Evolutionary conservation across 2,329 filamentous ascomycete genomes (phyloP).

Genomic region (Pseudogymnoascus sp.): DNA sequence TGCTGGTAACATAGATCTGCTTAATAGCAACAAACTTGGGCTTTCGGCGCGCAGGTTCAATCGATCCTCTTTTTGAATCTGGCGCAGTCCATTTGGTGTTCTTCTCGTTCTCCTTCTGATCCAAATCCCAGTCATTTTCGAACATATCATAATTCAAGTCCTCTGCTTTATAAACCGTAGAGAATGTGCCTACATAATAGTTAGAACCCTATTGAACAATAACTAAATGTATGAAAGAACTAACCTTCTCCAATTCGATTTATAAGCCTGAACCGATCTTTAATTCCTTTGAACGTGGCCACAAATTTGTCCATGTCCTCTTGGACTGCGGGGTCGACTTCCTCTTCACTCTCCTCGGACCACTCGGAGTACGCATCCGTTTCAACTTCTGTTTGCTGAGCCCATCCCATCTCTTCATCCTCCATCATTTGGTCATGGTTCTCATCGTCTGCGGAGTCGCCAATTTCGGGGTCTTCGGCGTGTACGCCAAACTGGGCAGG

Average conservation of each 20-base stretch:
- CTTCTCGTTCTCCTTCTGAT: slow-evolving; percentile 53
- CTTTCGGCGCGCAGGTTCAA: slow-evolving; percentile 35
- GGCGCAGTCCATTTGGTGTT: slow-evolving; percentile 62
- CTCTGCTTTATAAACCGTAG: slow-evolving; percentile 97
- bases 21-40: slow-evolving; percentile 91
- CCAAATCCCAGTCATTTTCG: slow-evolving; percentile 79
- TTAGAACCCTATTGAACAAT: slow-evolving; percentile 14
- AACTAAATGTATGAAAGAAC: slow-evolving; percentile 13
- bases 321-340: slow-evolving; percentile 60
- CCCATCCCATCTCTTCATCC: slow-evolving; percentile 17
- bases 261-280: slow-evolving; percentile 76
- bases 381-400: slow-evolving; percentile 18
- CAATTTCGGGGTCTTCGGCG: slow-evolving; percentile 1
- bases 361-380: slow-evolving; percentile 37
- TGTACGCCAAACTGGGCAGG: slow-evolving; percentile 2
- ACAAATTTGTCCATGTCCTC: slow-evolving; percentile 86
- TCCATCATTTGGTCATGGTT: slow-evolving; percentile 13
- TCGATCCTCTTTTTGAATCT: slow-evolving; percentile 47
- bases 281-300: slow-evolving; percentile 74
- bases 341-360: slow-evolving; percentile 51
- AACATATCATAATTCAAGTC: slow-evolving; percentile 79
- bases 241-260: slow-evolving; percentile 94
- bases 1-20: slow-evolving; percentile 98
- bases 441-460: slow-evolving; percentile 11
- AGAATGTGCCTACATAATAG: slow-evolving; percentile 70